Percentiles rank a stretch among this genome's conserved stretches.
Evolutionary conservation across 169 alveolate species (phyloP).

Genomic region (Babesia bovis): DNA sequence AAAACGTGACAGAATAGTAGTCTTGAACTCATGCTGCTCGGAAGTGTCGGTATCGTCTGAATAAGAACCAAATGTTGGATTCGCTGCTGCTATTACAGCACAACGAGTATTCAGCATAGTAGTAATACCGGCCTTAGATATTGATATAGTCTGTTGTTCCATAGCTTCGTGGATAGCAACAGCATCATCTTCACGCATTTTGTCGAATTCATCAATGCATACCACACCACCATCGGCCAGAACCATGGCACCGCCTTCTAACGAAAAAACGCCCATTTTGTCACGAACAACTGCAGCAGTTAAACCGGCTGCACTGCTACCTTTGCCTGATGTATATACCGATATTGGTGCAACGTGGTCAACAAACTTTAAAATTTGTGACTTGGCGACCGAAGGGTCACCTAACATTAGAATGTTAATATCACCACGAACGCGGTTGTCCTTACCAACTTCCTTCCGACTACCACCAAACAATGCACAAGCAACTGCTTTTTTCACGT

Average conservation of each 20-base stretch:
- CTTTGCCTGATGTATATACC: constrained; percentile 98
- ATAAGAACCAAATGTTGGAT: constrained; percentile 97
- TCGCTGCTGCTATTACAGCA: constrained; percentile 99
- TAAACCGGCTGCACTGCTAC: constrained; percentile 99
- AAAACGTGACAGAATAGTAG: constrained; percentile 95
- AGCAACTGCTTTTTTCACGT: constrained; percentile 96
- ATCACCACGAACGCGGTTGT: constrained; percentile 96
- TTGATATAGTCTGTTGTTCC: constrained; percentile 99
- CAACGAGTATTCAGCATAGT: constrained; percentile 95
- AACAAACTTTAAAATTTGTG: constrained; percentile 95
- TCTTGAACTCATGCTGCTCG: constrained; percentile 97
- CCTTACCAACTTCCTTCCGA: constrained; percentile 94
- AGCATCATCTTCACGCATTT: constrained; percentile 98
- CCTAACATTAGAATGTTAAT: constrained; percentile 92
- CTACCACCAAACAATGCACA: constrained; percentile 99
- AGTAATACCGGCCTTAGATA: constrained; percentile 99
- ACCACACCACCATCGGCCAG: constrained; percentile 99
- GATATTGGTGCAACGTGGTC: constrained; percentile 97
- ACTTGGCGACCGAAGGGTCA: constrained; percentile 99
- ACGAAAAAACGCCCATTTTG: constrained; percentile 84
- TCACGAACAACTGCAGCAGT: constrained; percentile 98
- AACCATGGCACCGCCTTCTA: constrained; percentile 99
- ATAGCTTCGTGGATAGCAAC: constrained; percentile 99
- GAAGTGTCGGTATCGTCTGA: constrained; percentile 94
- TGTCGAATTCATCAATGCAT: constrained; percentile 99